Percentiles rank a stretch among this genome's conserved stretches.
Evolutionary conservation across 1,139 yeast genomes (phyloP).

Genomic region (Candida freyschussii): DNA sequence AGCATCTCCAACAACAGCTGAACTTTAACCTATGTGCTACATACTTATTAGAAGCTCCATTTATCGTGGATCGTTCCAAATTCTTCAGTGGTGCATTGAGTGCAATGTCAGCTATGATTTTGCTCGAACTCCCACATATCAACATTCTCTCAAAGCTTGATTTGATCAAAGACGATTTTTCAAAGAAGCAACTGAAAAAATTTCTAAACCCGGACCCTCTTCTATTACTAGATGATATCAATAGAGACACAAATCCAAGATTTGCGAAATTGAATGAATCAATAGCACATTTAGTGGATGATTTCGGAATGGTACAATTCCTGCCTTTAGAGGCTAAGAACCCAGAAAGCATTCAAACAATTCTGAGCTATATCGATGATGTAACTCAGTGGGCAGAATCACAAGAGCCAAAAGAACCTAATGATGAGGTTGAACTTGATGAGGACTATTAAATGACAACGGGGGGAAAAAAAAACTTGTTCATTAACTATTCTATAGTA

Average conservation of each 20-base stretch:
- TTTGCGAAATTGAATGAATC: constrained; percentile 70
- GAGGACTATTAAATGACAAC: constrained; percentile 37
- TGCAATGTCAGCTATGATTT: constrained; percentile 98
- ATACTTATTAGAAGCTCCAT: constrained; percentile 89
- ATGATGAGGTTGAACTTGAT: constrained; percentile 63
- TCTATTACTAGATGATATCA: constrained; percentile 49
- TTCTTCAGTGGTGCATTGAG: constrained; percentile 93
- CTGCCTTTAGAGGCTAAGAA: constrained; percentile 82
- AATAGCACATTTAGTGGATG: constrained; percentile 88
- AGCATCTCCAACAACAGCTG: constrained; percentile 71
- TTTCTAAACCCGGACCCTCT: constrained; percentile 91
- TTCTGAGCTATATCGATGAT: constrained; percentile 89
- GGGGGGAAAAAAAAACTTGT: too few relatives aligned
- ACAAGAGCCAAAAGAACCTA: constrained; percentile 96
- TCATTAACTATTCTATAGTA: not conserved
- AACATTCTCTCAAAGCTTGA: constrained; percentile 85
- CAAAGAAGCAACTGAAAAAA: constrained; percentile 71
- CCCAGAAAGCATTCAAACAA: constrained; percentile 75
- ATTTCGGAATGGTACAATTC: constrained; percentile 98
- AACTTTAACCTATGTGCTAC: constrained; percentile 90
- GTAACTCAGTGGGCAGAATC: constrained; percentile 96
- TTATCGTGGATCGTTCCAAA: constrained; percentile 82
- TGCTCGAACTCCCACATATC: constrained; percentile 90
- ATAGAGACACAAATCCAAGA: constrained; percentile 60
- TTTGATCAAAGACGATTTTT: constrained; percentile 69